Evolutionary conservation across 768 basidiomycete species (phyloP), one percentile per base, ranked within the genome.

Genomic region (Mycena haematopus): DNA sequence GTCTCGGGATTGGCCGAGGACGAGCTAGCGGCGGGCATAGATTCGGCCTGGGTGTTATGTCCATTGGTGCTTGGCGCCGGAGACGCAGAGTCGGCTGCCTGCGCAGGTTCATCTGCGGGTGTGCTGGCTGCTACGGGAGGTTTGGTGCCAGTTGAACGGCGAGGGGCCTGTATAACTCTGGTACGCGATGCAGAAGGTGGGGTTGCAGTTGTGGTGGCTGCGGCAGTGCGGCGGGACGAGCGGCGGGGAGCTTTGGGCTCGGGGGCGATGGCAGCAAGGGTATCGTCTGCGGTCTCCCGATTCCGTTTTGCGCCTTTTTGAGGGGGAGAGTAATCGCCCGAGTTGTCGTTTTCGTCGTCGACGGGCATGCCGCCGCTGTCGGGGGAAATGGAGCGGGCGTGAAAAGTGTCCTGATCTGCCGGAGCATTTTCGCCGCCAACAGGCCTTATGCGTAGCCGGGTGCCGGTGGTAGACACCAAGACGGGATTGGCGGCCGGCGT

Each of bases 391-490:
- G 65, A 31, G 29, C 29, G 6, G 9, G 4, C 29, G 29, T 31
- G 29, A 36, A 15, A 36, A 15, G 36, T 9, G 36, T 36, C 36
- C 6, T 36, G 33, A 27, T 42, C 55, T 22, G 54, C 29, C 29
- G 29, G 29, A 31, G 29, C 29, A 31, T 31, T 31, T 31, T 31
- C 38, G 35, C 56, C 51, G 24, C 72, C 71, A 35, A 82, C 79
- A 0, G 84, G 80, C 60, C 84, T 84, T 58, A 84, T 76, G 59
- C 84, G 79, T 46, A 84, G 68, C 24, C 81, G 76, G 29, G 82
- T 76, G 13, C 84, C 84, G n/a, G 77, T 78, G 51, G 78, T 78
- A 0, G 82, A 78, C 14, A 84, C 79, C 29, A 84, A 70, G 17
- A 81, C 69, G 7, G 79, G 75, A 2, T 72, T 58, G 13, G 77